These are phyloP conservation scores for Yarrowia sp. DNA, from an alignment of 805 yeast genomes.

Conservation along the genomic window DNA sequence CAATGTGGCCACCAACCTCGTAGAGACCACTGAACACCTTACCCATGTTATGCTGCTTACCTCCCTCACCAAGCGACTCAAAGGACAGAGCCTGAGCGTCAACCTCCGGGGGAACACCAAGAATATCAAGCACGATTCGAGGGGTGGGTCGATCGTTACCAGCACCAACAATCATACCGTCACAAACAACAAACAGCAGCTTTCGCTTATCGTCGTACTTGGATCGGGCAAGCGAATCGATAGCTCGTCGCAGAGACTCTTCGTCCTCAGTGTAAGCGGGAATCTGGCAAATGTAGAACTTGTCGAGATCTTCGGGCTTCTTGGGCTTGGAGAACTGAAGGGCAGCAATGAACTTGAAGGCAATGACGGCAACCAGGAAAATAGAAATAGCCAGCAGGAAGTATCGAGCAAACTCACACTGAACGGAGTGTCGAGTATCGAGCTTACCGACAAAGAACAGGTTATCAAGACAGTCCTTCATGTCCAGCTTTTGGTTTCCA, in stretches of 20 bases:
- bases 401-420: conserved; percentile 54
- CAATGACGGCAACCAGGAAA: conserved; percentile 51
- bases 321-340: conserved; percentile 51
- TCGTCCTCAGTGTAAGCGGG: conserved; percentile 71
- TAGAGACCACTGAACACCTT: conserved; percentile 66
- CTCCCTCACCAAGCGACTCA: conserved; percentile 66
- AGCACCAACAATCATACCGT: conserved; percentile 67
- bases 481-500: conserved; percentile 44
- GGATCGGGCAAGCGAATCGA: conserved; percentile 65
- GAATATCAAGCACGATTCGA: conserved; percentile 61
- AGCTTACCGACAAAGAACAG: conserved; percentile 53
- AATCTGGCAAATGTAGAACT: conserved; percentile 55
- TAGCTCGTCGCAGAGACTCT: conserved; percentile 60
- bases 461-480: conserved; percentile 51
- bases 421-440: conserved; percentile 52
- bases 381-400: conserved; percentile 52
- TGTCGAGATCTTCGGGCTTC: conserved; percentile 52
- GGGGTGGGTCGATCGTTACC: conserved; percentile 68
- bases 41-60: conserved; percentile 68
- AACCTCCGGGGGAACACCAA: conserved; percentile 59
- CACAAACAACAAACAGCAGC: conserved; percentile 63
- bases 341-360: conserved; percentile 53
- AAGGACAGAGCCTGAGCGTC: conserved; percentile 62
- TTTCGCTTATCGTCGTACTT: conserved; percentile 67
- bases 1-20: conserved; percentile 62